phyloP scores from a whole-genome alignment of 2,329 filamentous ascomycete species.

The Cadophora luteo-olivacea region DNA sequence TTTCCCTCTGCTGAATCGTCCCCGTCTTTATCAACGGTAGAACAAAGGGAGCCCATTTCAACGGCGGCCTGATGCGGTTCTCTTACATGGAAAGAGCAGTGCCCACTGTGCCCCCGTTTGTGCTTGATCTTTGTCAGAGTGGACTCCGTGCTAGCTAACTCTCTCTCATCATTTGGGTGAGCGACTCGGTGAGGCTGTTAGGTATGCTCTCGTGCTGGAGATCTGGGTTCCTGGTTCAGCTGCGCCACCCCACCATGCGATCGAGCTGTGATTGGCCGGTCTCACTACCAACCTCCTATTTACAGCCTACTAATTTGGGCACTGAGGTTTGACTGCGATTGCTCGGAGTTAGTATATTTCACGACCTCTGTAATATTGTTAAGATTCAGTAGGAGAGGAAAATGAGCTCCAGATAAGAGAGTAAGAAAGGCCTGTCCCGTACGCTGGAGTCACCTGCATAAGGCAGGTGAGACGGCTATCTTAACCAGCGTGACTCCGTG shows the following conservation, averaged over 20 bases:
- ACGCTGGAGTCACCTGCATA: not conserved
- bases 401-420: not conserved
- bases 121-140: constrained; percentile 23
- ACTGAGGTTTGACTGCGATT: not conserved
- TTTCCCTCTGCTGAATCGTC: constrained; percentile 38
- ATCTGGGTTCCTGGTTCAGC: constrained; percentile 18
- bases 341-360: not conserved
- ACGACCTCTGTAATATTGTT: not conserved
- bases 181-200: constrained; percentile 14
- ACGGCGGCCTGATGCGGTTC: constrained; percentile 29
- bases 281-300: constrained; percentile 15
- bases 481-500: constrained; percentile 9
- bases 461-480: constrained; percentile 12
- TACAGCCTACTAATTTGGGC: constrained; percentile 11
- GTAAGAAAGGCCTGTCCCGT: not conserved
- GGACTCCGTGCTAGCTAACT: constrained; percentile 7
- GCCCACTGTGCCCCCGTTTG: constrained; percentile 14
- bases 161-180: constrained; percentile 22
- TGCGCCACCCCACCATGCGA: constrained; percentile 21
- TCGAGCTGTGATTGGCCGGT: constrained; percentile 14
- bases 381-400: too few species aligned
- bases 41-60: constrained; percentile 43
- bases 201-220: constrained; percentile 7
- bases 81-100: constrained; percentile 21
- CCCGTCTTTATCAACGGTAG: constrained; percentile 41